Evolutionary conservation across 2,329 filamentous ascomycete genomes (phyloP).

Genomic region (Pseudocercospora fijiensis): DNA sequence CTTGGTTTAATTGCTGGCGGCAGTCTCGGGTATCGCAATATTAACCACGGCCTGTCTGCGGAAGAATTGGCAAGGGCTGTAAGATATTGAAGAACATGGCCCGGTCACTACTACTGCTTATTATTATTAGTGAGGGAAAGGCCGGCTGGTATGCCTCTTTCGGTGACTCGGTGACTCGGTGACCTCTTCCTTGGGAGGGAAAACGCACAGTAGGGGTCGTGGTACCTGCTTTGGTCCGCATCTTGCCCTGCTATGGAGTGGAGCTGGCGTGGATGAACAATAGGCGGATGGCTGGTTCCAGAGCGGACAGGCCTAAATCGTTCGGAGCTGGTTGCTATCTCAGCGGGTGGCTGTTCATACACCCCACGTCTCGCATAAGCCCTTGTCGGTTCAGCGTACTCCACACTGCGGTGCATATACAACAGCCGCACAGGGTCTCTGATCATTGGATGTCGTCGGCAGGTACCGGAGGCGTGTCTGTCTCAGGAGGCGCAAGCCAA

Average conservation of each 20-base stretch:
- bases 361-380: slow-evolving; percentile 1
- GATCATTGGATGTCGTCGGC: slow-evolving; percentile 9
- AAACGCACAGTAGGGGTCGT: neutral
- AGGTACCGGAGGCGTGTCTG: slow-evolving; percentile 12
- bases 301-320: neutral
- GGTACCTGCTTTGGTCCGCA: slow-evolving; percentile 6
- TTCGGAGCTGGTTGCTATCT: neutral
- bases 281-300: neutral
- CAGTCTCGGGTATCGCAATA: slow-evolving; percentile 10
- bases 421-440: slow-evolving; percentile 3
- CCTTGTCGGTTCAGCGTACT: slow-evolving; percentile 4
- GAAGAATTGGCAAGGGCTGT: neutral
- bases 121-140: neutral
- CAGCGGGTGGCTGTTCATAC: neutral
- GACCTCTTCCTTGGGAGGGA: neutral
- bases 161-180: neutral
- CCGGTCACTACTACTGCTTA: neutral
- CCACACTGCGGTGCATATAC: slow-evolving; percentile 10
- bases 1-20: slow-evolving; percentile 9
- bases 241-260: neutral
- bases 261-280: neutral
- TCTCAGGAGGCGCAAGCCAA: slow-evolving; percentile 7
- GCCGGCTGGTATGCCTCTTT: neutral
- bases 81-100: slow-evolving; percentile 5
- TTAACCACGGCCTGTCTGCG: slow-evolving; percentile 1